Base-by-base conservation (phyloP, 2,329 filamentous ascomycete genomes). In the Monosporascus cannonballus region DNA sequence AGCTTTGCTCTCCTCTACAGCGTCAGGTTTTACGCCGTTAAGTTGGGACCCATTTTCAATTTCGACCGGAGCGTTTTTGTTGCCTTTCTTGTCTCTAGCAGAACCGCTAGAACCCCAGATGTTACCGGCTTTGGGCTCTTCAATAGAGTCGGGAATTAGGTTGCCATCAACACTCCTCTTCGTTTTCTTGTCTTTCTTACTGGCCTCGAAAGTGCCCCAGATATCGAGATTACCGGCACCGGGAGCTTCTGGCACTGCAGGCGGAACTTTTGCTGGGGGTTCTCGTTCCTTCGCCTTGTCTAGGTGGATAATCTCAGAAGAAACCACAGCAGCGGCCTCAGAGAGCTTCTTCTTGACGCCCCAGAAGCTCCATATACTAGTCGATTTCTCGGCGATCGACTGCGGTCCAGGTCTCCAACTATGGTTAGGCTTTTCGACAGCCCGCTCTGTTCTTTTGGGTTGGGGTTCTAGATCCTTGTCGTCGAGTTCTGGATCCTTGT, bases 31-130 rank as follows among this genome's bases (percentile, higher is more conserved):
- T 25, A 74, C 69, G 52, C 71, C 73, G 56, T 78, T 72, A 58
- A 76, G 69, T 37, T 74, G 71, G 54, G 71, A 71, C 45, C 74
- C 73, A 27, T 74, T 71, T 45, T 75, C 64, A 41, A 79, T 68
- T 53, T 80, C 75, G 24, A 77, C 65, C 6, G 75, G 71, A 15
- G 72, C 69, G 61, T 80, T 81, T 61, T 75, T 78, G 53, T 64
- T 79, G 44, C 70, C 68, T 64, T 82, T 82, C 47, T 65, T 66
- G 9, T 79, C 78, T 67, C 81, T 82, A 47, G 65, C 65, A 7
- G 66, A 64, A 24, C 57, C 63, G 18, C 64, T 61, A 6, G 61
- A 46, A 8, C 64, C 69, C 74, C 72, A 74, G 18, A 63, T 58
- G 48, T 73, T 69, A 48, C 77, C 72, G 20, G 56, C 58, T 30